These are phyloP conservation scores for Tulasnella sp. DNA, from an alignment of 768 basidiomycete genomes.

Conservation along the genomic window DNA sequence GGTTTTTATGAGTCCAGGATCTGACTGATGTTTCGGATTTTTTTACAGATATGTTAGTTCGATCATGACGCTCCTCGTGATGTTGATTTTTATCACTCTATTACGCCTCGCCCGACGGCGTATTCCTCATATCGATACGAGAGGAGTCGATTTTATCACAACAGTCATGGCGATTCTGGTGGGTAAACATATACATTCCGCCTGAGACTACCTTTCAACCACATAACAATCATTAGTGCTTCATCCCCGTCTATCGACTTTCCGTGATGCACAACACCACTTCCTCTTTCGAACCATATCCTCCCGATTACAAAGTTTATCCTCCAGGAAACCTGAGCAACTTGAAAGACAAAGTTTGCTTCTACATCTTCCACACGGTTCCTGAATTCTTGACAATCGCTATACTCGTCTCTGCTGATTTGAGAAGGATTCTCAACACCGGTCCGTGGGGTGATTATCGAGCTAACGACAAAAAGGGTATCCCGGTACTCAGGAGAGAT, in stretches of 20 bases:
- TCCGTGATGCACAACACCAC: neutral
- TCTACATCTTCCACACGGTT: conserved; percentile 4
- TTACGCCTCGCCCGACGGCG: neutral
- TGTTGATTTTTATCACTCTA: neutral
- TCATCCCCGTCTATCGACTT: neutral
- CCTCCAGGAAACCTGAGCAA: neutral
- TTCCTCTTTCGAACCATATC: neutral
- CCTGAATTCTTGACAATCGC: neutral
- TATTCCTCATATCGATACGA: neutral
- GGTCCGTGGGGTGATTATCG: conserved; percentile 2
- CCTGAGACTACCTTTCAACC: neutral
- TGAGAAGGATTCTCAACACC: conserved; percentile 1
- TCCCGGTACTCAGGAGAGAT: neutral
- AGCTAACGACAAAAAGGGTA: conserved; percentile 2
- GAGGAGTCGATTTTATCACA: neutral
- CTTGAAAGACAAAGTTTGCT: neutral
- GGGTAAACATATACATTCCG: neutral
- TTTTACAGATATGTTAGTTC: neutral
- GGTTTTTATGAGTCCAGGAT: neutral
- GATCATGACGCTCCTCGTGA: neutral
- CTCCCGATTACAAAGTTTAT: neutral
- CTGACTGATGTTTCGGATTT: neutral
- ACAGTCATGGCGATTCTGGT: neutral
- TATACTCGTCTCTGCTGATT: neutral
- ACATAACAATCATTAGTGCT: neutral